Evolutionary conservation across 2,329 filamentous ascomycete species (phyloP).

Genomic region (Zymoseptoria crescenta): DNA sequence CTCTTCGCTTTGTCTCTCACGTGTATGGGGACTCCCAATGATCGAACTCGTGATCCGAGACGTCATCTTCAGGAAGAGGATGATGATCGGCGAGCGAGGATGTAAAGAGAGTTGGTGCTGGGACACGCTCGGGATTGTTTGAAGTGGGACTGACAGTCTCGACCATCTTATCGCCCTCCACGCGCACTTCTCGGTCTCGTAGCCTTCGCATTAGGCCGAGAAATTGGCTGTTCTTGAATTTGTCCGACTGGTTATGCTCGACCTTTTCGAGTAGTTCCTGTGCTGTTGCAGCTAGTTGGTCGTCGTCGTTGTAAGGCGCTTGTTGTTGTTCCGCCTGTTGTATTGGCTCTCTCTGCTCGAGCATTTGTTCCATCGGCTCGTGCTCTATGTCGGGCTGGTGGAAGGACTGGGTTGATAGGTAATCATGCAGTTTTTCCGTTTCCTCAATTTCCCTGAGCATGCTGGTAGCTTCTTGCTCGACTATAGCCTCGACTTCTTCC

Average conservation of each 20-base stretch:
- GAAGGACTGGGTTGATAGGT: conserved; percentile 12
- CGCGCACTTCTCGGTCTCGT: conserved; percentile 61
- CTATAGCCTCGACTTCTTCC: conserved; percentile 13
- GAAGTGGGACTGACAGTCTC: conserved; percentile 36
- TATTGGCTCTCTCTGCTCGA: conserved; percentile 7
- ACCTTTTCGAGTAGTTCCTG: conserved; percentile 62
- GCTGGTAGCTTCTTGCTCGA: conserved; percentile 12
- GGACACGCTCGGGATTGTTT: conserved; percentile 11
- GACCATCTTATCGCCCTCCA: conserved; percentile 63
- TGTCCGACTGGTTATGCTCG: conserved; percentile 58
- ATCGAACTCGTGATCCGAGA: conserved; percentile 24
- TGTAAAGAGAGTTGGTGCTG: conserved; percentile 6
- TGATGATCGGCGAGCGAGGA: conserved; percentile 1
- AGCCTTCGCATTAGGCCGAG: conserved; percentile 68
- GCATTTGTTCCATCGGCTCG: conserved; percentile 4
- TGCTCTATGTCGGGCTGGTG: conserved; percentile 13
- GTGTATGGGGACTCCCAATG: conserved; percentile 29
- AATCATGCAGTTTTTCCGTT: background rate
- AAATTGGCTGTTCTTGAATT: conserved; percentile 74
- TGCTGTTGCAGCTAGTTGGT: conserved; percentile 66
- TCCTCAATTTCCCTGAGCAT: conserved; percentile 9
- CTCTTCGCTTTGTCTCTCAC: conserved; percentile 6
- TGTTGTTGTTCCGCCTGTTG: conserved; percentile 9
- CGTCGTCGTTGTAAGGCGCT: conserved; percentile 42
- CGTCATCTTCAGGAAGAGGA: conserved; percentile 11